phyloP scores from a whole-genome alignment of 805 yeast genomes.

The Cyberlindnera maritima region DNA sequence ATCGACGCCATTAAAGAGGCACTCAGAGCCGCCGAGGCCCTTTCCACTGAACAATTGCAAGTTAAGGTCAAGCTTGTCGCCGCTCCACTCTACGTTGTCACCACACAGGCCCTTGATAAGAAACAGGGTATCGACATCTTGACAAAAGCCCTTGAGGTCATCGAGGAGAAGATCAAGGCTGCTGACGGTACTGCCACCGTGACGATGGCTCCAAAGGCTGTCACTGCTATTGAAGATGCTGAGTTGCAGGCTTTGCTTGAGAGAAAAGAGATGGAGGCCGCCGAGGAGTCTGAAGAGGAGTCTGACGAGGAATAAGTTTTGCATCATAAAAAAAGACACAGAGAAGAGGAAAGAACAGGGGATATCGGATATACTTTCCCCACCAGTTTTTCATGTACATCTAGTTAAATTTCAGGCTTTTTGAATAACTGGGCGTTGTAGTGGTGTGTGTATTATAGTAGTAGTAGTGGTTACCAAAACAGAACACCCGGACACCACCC shows the following conservation, averaged over 20 bases:
- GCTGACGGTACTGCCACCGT: conserved; percentile 87
- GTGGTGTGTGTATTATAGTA: too few species aligned
- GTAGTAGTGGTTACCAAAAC: too few species aligned
- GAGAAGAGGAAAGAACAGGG: too few species aligned
- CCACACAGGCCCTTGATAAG: conserved; percentile 91
- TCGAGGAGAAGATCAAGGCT: conserved; percentile 63
- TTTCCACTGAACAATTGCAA: conserved; percentile 80
- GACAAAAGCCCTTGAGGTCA: conserved; percentile 74
- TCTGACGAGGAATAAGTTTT: conserved; percentile 28
- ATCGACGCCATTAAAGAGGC: conserved; percentile 95
- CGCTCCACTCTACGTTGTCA: conserved; percentile 92
- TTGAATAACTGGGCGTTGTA: too few species aligned
- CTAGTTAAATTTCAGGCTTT: neutral
- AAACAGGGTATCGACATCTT: conserved; percentile 79
- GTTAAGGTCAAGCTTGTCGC: conserved; percentile 95
- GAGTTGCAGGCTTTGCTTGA: conserved; percentile 95
- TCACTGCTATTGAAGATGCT: conserved; percentile 97
- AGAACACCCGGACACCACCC: neutral
- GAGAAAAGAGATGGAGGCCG: conserved; percentile 81
- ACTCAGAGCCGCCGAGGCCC: conserved; percentile 78
- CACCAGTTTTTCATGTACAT: conserved; percentile 1
- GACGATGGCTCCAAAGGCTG: conserved; percentile 98
- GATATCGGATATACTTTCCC: too few species aligned
- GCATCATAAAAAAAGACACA: neutral
- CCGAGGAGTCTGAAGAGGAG: conserved; percentile 76